Evolutionary conservation across 129 eudicot genomes (phyloP).

Genomic region (Lonicera japonica): DNA sequence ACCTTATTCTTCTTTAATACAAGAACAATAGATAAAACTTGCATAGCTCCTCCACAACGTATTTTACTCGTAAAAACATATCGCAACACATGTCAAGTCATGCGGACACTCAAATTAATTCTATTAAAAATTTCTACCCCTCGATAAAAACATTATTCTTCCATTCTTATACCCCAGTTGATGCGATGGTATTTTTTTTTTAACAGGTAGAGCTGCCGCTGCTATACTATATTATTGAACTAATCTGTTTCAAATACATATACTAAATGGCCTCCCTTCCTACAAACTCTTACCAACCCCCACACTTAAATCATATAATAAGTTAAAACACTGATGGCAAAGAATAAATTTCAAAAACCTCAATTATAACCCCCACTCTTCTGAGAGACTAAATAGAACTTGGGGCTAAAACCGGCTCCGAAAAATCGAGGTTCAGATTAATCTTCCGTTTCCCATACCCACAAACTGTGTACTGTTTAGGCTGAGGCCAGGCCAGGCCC

Average conservation of each 20-base stretch:
- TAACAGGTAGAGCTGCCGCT: background rate
- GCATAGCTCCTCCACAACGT: too few relatives aligned
- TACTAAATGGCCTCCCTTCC: background rate
- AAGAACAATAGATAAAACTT: too few relatives aligned
- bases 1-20: too few relatives aligned
- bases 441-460: background rate
- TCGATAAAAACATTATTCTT: too few relatives aligned
- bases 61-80: too few relatives aligned
- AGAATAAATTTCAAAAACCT: slow-evolving; percentile 1
- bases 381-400: background rate
- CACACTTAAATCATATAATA: background rate
- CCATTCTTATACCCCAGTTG: too few relatives aligned
- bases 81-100: too few relatives aligned
- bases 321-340: background rate
- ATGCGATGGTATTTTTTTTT: too few relatives aligned
- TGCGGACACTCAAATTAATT: too few relatives aligned
- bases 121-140: too few relatives aligned
- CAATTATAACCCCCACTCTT: background rate
- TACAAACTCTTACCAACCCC: background rate
- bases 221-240: background rate
- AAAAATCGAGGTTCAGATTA: background rate
- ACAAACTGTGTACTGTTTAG: background rate
- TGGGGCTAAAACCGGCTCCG: background rate
- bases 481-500: slow-evolving; percentile 16
- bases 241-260: slow-evolving; percentile 1